Conservation (phyloP, 2,329 filamentous ascomycete species). For the Cladosporium halotolerans region DNA sequence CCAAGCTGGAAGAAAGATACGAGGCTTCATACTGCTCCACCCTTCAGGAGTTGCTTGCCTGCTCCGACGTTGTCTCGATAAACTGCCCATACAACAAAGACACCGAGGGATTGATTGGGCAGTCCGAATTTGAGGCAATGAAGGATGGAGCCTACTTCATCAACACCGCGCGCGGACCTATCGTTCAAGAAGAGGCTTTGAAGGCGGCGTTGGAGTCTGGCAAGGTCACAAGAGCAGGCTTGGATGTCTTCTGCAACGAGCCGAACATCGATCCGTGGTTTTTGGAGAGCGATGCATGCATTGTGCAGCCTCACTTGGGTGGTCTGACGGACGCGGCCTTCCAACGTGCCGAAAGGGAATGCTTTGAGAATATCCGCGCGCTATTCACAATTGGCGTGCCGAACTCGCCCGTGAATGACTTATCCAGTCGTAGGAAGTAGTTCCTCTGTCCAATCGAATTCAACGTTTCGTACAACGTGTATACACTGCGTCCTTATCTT, state of each 20-base stretch:
- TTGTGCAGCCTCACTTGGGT: slow-evolving; percentile 62
- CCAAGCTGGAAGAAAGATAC: slow-evolving; percentile 38
- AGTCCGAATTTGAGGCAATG: slow-evolving; percentile 40
- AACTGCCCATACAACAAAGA: slow-evolving; percentile 43
- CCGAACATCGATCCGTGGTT: slow-evolving; percentile 45
- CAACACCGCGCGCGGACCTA: slow-evolving; percentile 47
- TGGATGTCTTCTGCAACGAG: slow-evolving; percentile 46
- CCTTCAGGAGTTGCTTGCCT: slow-evolving; percentile 39
- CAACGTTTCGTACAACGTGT: too few species aligned
- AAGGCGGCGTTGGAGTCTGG: slow-evolving; percentile 43
- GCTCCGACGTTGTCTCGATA: slow-evolving; percentile 40
- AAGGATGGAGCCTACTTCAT: slow-evolving; percentile 44
- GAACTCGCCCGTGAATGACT: slow-evolving; percentile 54
- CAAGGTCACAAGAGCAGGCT: slow-evolving; percentile 41
- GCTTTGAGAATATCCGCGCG: slow-evolving; percentile 60
- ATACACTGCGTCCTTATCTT: too few species aligned
- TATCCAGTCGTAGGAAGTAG: too few species aligned
- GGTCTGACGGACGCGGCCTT: slow-evolving; percentile 62
- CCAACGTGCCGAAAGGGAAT: slow-evolving; percentile 59
- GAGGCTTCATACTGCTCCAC: slow-evolving; percentile 47
- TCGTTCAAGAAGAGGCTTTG: slow-evolving; percentile 46
- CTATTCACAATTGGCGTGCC: slow-evolving; percentile 47
- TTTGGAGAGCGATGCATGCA: slow-evolving; percentile 40
- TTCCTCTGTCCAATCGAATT: too few species aligned
- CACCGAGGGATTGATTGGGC: slow-evolving; percentile 38